Conservation (phyloP, 108 stramenopile genomes). For the Skeletonema grethae region DNA sequence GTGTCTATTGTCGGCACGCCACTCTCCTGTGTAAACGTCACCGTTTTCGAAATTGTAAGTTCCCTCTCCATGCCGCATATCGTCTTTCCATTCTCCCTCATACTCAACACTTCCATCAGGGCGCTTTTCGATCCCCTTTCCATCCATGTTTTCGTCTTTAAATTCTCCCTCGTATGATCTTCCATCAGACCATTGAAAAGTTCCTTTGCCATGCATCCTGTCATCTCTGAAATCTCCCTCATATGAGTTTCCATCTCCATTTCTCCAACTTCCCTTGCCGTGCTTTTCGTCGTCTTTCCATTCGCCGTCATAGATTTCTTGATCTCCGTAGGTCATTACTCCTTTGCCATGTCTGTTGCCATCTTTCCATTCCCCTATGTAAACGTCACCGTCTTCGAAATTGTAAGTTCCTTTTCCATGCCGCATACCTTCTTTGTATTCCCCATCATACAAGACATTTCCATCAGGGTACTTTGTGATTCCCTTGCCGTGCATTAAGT, state of each 20-base stretch:
- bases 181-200: conserved; percentile 33
- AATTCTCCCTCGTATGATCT: conserved; percentile 52
- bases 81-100: conserved; percentile 50
- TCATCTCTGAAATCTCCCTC: conserved; percentile 30
- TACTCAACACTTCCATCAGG: conserved; percentile 49
- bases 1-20: conserved; percentile 48
- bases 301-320: conserved; percentile 40
- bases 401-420: conserved; percentile 40
- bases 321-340: too few species aligned
- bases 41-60: conserved; percentile 53
- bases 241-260: background rate
- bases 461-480: conserved; percentile 49
- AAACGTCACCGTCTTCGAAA: conserved; percentile 35
- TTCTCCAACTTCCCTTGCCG: background rate
- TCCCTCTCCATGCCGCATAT: conserved; percentile 47
- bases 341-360: conserved; percentile 3
- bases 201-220: conserved; percentile 27
- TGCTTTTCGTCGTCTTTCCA: background rate
- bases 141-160: conserved; percentile 46
- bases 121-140: conserved; percentile 32
- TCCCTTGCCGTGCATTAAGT: conserved; percentile 46
- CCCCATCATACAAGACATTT: conserved; percentile 35
- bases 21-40: conserved; percentile 46
- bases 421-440: conserved; percentile 52
- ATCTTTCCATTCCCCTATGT: conserved; percentile 41